Evolutionary conservation across 139 green algal genomes (phyloP), one percentile per base, ranked within the genome.

Genomic region (Chlamydomonas asymmetrica): DNA sequence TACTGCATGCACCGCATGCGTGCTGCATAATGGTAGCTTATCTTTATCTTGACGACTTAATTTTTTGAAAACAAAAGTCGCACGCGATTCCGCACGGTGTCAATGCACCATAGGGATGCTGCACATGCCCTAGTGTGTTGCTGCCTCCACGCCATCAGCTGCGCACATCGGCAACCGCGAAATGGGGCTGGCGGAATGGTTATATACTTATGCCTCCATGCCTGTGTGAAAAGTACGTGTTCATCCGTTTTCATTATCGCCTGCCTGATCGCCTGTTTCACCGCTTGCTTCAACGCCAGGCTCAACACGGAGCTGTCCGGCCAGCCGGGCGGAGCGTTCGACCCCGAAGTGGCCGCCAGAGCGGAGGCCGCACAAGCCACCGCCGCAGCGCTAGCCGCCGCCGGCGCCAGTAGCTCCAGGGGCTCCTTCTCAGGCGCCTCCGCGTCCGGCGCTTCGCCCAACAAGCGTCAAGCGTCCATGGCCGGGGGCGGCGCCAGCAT

Each of bases 251-350:
- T n/a, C n/a, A n/a, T n/a, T n/a, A n/a, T n/a, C n/a, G n/a, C n/a
- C n/a, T n/a, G n/a, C n/a, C n/a, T n/a, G n/a, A n/a, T n/a, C n/a
- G n/a, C n/a, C n/a, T n/a, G n/a, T n/a, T n/a, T n/a, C n/a, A n/a
- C n/a, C n/a, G n/a, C 7, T 22, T 18, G 9, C 34, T 23, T 13
- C 35, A 9, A 9, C 39, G 31, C 1, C 68, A 75, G 68, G 68
- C 38, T 75, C 13, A 22, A 52, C 34, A 57, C 39, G 10, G 68
- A 75, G 54, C 49, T 75, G 49, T 25, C 32, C 38, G 68, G 68
- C 29, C 56, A 66, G 38, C 68, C 68, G 3, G 68, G 68, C 39
- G 54, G 54, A 38, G n/a, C 38, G 16, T 9, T 65, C 32, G 59
- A 65, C 59, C 59, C 59, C 39, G 68, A 35, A 23, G 50, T 54